Conservation (phyloP, 2,329 filamentous ascomycete genomes). For the Aspergillus sclerotialis region DNA sequence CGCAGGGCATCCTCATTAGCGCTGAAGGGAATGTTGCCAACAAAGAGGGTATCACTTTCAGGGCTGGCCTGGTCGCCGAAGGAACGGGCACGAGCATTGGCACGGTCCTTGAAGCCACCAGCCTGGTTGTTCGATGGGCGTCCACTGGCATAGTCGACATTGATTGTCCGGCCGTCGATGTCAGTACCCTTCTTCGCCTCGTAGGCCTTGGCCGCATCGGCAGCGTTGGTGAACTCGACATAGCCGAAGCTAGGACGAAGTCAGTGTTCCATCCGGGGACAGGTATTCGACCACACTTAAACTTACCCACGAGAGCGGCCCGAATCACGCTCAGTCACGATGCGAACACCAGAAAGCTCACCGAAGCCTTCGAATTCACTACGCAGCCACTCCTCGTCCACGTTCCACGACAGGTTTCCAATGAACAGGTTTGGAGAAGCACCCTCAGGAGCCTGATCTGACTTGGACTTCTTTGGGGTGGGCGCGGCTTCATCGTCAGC, state of each 20-base stretch:
- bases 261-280: slow-evolving; percentile 4
- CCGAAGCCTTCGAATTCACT: slow-evolving; percentile 76
- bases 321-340: slow-evolving; percentile 74
- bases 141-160: slow-evolving; percentile 70
- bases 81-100: slow-evolving; percentile 41
- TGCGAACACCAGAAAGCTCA: slow-evolving; percentile 64
- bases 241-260: slow-evolving; percentile 63
- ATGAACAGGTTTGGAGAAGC: slow-evolving; percentile 66
- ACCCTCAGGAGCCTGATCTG: slow-evolving; percentile 25
- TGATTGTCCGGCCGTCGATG: slow-evolving; percentile 66
- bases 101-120: slow-evolving; percentile 57
- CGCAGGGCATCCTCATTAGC: slow-evolving; percentile 68
- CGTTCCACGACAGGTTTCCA: slow-evolving; percentile 83
- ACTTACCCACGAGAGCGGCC: slow-evolving; percentile 74
- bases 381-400: slow-evolving; percentile 75
- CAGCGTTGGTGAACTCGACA: slow-evolving; percentile 70
- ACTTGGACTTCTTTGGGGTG: slow-evolving; percentile 58
- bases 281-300: background rate
- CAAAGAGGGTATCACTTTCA: slow-evolving; percentile 79
- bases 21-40: slow-evolving; percentile 85
- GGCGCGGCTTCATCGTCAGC: slow-evolving; percentile 38
- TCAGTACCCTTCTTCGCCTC: slow-evolving; percentile 68
- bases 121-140: slow-evolving; percentile 48
- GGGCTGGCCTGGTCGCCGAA: slow-evolving; percentile 76
- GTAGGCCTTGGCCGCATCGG: slow-evolving; percentile 63